Base-by-base conservation (phyloP, 2,329 filamentous ascomycete species). In the Arthroderma sp. region DNA sequence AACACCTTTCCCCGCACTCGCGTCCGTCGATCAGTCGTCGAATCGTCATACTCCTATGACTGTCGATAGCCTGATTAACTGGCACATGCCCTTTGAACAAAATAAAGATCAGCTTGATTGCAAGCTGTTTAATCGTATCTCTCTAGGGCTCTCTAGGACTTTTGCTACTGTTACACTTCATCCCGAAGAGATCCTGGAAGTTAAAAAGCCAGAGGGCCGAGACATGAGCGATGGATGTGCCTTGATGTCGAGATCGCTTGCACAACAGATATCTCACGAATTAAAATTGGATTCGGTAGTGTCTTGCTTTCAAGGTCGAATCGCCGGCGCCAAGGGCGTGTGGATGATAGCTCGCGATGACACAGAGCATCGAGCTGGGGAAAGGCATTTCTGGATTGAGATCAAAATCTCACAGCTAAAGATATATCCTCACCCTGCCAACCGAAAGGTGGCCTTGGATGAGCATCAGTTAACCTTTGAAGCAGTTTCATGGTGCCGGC, bases 271-370 rank as follows among this genome's bases (percentile, higher is more conserved):
- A 6, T 71, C 69, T 51, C 59, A 66, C 29, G 48, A 46, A 0
- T 58, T 70, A 3, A 67, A 66, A 0, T 59, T 71, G 6, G 51
- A 58, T 1, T 29, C 43, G n/a, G 36, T 44, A 6, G 75, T 74
- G 0, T 71, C 71, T 44, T 67, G 61, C 2, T 73, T 76, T 28
- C 77, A 81, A 57, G 75, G 64, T 6, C 65, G 77, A 4, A 75
- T 80, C 45, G 69, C 66, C 11, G 75, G 77, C 1, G 73, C 74
- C 0, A 81, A 81, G 57, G 77, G 77, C 1, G 52, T 80, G 4
- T 80, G 77, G 77, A 72, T 75, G 57, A 63, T 77, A 1, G 72
- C 72, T 44, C 60, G 57, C 3, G 55, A 62, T 51, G 59, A 46
- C 53, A 56, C 32, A 49, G 33, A 15, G 44, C 11, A 28, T 36